Conservation (phyloP, 108 stramenopile species). For the Skeletonema potamos region DNA sequence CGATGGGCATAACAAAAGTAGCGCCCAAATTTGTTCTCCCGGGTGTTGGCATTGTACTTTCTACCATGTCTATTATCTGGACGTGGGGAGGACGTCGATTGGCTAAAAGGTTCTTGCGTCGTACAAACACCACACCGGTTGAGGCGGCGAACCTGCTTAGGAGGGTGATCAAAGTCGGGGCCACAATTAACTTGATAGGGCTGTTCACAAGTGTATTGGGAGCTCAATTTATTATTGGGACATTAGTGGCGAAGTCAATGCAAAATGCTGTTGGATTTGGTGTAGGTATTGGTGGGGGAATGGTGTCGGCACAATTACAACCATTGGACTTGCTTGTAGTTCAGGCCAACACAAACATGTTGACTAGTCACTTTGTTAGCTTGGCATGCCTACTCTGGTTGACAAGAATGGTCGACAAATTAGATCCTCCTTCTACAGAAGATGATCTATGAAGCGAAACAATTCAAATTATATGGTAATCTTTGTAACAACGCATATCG, state of each 20-base stretch:
- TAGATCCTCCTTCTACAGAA: constrained; percentile 73
- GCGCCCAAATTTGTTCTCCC: constrained; percentile 69
- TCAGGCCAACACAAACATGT: constrained; percentile 93
- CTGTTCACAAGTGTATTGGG: constrained; percentile 81
- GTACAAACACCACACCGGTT: constrained; percentile 41
- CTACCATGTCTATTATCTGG: constrained; percentile 71
- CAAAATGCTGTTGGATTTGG: constrained; percentile 39
- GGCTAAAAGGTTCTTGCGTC: constrained; percentile 55
- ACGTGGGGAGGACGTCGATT: constrained; percentile 83
- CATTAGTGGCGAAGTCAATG: constrained; percentile 83
- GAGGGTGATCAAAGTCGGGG: constrained; percentile 68
- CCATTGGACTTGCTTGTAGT: constrained; percentile 89
- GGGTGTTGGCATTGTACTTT: constrained; percentile 55
- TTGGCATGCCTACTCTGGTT: constrained; percentile 71
- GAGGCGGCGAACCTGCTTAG: constrained; percentile 75
- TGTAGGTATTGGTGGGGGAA: constrained; percentile 36
- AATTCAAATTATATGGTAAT: not conserved
- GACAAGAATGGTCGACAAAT: constrained; percentile 51
- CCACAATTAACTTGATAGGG: constrained; percentile 78
- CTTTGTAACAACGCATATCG: not conserved
- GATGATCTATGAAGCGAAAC: constrained; percentile 29
- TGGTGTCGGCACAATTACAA: constrained; percentile 58
- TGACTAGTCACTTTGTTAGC: constrained; percentile 88
- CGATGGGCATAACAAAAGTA: constrained; percentile 13
- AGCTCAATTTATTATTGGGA: constrained; percentile 89